These are phyloP conservation scores for Tulasnella sp. DNA, from an alignment of 768 basidiomycete genomes.

Conservation along the genomic window DNA sequence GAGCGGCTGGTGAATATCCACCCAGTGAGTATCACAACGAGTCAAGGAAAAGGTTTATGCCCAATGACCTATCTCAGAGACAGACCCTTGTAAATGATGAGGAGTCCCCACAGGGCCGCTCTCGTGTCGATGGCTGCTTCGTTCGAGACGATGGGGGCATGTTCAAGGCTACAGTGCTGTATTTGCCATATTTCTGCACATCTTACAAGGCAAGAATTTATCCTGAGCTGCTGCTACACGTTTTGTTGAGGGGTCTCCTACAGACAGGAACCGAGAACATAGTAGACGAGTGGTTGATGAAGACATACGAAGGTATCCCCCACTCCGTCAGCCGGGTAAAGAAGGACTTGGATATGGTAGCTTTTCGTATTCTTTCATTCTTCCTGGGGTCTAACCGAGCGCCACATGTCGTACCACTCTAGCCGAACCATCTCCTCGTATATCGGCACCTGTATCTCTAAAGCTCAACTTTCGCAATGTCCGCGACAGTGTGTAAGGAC, in stretches of 20 bases:
- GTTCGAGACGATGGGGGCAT: slow-evolving; percentile 92
- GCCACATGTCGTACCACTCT: background rate
- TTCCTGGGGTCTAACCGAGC: background rate
- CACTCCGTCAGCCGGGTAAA: slow-evolving; percentile 63
- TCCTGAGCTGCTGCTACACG: background rate
- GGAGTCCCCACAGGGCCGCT: slow-evolving; percentile 69
- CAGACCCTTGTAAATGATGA: slow-evolving; percentile 83
- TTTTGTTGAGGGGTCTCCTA: slow-evolving; percentile 13
- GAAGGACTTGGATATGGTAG: slow-evolving; percentile 74
- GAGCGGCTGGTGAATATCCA: slow-evolving; percentile 99
- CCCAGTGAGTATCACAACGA: slow-evolving; percentile 48
- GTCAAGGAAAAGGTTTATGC: background rate
- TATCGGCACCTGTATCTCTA: slow-evolving; percentile 81
- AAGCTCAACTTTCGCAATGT: slow-evolving; percentile 85
- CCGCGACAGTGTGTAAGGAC: slow-evolving; percentile 84
- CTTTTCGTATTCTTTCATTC: background rate
- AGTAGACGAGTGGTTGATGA: slow-evolving; percentile 92
- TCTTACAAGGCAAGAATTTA: slow-evolving; percentile 62
- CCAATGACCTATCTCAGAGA: background rate
- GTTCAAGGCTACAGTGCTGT: slow-evolving; percentile 88
- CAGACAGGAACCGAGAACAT: slow-evolving; percentile 74
- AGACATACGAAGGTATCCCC: slow-evolving; percentile 83
- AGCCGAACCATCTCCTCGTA: slow-evolving; percentile 94
- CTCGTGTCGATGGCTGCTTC: slow-evolving; percentile 94
- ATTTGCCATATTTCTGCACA: slow-evolving; percentile 92